A percentile compares a stretch with the other conserved stretches of the same genome.
Evolutionary conservation across 164 flowering plant species (phyloP).

Genomic region (Vitis amurensis): DNA sequence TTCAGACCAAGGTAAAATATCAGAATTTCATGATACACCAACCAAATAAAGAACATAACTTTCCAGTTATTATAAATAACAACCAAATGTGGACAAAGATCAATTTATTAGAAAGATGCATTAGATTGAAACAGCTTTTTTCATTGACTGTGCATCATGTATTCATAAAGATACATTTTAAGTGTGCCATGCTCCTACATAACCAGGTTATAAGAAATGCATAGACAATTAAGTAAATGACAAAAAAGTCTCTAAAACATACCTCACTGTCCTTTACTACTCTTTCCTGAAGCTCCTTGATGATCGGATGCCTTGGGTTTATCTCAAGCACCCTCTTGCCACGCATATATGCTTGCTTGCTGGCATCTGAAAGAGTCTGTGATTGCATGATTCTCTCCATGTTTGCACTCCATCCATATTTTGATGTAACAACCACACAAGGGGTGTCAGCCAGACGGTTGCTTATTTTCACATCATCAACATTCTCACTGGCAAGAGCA

Average conservation of each 20-base stretch:
- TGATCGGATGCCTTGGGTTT: conserved; percentile 92
- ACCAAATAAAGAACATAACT: too few species aligned
- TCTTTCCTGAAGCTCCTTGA: conserved; percentile 88
- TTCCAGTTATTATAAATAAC: too few species aligned
- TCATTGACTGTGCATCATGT: too few species aligned
- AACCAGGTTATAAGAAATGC: neutral
- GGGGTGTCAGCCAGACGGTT: conserved; percentile 86
- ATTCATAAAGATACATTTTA: too few species aligned
- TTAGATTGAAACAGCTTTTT: too few species aligned
- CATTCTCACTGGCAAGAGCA: conserved; percentile 72
- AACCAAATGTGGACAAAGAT: too few species aligned
- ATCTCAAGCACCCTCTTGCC: conserved; percentile 97
- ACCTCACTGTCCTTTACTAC: conserved; percentile 83
- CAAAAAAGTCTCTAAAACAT: conserved; percentile 5
- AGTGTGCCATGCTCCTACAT: too few species aligned
- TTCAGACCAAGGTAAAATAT: neutral
- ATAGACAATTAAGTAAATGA: neutral
- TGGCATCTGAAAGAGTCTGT: conserved; percentile 92
- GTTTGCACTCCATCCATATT: conserved; percentile 97
- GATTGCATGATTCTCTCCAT: conserved; percentile 99
- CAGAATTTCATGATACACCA: neutral
- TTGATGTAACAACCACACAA: conserved; percentile 95
- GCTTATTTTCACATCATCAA: conserved; percentile 89
- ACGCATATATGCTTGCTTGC: conserved; percentile 92
- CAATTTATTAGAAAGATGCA: too few species aligned